Evolutionary conservation across 179 eudicot species (phyloP).

Genomic region (Beta macrorhiza): DNA sequence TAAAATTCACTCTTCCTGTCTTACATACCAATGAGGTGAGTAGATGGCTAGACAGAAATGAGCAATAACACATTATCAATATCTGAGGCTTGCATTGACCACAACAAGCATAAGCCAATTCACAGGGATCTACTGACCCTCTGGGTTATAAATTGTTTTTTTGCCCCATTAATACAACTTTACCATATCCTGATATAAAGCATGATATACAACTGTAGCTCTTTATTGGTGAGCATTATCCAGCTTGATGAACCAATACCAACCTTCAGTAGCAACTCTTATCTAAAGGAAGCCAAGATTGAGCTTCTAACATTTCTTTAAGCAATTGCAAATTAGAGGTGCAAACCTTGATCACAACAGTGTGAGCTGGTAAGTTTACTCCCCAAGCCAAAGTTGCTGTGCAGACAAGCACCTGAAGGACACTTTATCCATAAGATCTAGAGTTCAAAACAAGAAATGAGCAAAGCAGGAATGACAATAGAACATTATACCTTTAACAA

Average conservation of each 20-base stretch:
- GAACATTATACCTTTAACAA: constrained; percentile 55
- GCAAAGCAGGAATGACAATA: constrained; percentile 8
- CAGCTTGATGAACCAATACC: not conserved
- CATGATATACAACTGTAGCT: not conserved
- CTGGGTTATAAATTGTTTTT: not conserved
- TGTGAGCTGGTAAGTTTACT: constrained; percentile 98
- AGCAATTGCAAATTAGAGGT: not conserved
- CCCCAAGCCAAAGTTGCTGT: constrained; percentile 99
- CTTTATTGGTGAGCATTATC: not conserved
- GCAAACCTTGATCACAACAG: constrained; percentile 96
- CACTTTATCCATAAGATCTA: constrained; percentile 4
- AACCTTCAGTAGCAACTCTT: not conserved
- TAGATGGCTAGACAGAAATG: not conserved
- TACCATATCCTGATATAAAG: not conserved
- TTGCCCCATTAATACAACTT: not conserved
- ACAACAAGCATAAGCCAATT: not conserved
- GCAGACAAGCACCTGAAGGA: constrained; percentile 87
- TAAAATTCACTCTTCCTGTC: no score
- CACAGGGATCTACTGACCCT: not conserved
- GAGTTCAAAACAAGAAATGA: constrained; percentile 1
- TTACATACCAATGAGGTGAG: no score
- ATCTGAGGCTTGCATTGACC: not conserved
- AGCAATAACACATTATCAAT: not conserved
- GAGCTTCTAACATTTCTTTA: not conserved
- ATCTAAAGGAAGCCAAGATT: not conserved